A percentile compares a stretch with the other conserved stretches of the same genome.
Evolutionary conservation across 345 rosid species (phyloP).

Genomic region (Odontarrhena argentea): DNA sequence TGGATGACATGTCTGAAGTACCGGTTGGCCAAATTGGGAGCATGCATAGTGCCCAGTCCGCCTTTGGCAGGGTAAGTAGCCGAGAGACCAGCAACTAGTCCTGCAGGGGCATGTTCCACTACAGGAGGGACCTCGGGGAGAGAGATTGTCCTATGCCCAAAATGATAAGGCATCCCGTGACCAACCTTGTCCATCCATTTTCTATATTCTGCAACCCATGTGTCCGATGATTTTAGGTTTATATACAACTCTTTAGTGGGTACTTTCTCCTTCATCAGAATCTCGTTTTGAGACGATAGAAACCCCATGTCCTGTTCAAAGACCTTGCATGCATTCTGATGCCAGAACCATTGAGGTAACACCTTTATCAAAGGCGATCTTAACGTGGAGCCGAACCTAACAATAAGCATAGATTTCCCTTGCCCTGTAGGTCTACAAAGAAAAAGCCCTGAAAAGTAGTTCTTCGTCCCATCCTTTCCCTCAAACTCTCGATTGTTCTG

Average conservation of each 20-base stretch:
- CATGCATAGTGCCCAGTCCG: slow-evolving; percentile 68
- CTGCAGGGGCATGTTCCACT: slow-evolving; percentile 91
- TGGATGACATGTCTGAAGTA: slow-evolving; percentile 87
- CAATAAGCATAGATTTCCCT: slow-evolving; percentile 95
- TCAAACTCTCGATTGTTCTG: slow-evolving; percentile 66
- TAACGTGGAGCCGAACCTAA: slow-evolving; percentile 75
- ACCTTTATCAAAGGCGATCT: slow-evolving; percentile 51
- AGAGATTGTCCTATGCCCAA: slow-evolving; percentile 73
- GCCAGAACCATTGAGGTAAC: slow-evolving; percentile 83
- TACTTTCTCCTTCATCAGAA: slow-evolving; percentile 73
- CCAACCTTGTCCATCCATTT: slow-evolving; percentile 99
- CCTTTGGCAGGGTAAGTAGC: slow-evolving; percentile 86
- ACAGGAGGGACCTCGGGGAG: slow-evolving; percentile 74
- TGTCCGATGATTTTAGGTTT: slow-evolving; percentile 76
- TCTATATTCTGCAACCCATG: slow-evolving; percentile 90
- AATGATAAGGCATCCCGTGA: slow-evolving; percentile 96
- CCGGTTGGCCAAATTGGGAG: slow-evolving; percentile 78
- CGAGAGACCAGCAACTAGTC: slow-evolving; percentile 68
- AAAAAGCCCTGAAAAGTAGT: slow-evolving; percentile 74
- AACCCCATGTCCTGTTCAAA: slow-evolving; percentile 98
- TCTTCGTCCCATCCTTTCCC: slow-evolving; percentile 66
- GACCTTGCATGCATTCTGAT: slow-evolving; percentile 82
- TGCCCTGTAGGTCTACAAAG: slow-evolving; percentile 96
- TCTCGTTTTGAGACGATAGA: slow-evolving; percentile 84
- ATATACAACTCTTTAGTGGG: slow-evolving; percentile 83